Base-by-base conservation (phyloP, 2,329 filamentous ascomycete species). In the Aspergillus tanneri region DNA sequence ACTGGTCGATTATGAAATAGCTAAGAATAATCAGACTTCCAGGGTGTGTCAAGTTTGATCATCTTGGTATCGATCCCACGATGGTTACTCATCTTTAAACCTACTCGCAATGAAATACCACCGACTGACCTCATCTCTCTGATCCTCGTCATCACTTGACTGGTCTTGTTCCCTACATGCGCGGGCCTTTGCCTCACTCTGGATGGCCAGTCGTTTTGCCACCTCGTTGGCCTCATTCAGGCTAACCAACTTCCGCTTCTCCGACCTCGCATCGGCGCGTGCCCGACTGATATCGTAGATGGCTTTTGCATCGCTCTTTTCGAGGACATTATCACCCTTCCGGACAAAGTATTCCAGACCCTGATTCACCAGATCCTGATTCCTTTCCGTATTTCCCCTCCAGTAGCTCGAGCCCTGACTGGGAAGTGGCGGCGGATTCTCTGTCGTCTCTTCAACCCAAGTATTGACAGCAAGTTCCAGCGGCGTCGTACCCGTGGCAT, bases 401-500 rank as follows among this genome's bases (percentile, higher is more conserved):
- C 12, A 8, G 44, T 18, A 4, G 9, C 11, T 12, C 14, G 16
- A 2, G 11, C 4, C 8, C 16, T 16, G n/a, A 10, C 8, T 19
- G 8, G 12, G 40, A 50, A 11, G 3, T 40, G 16, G 21, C 11
- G 61, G 57, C 11, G 57, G 55, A 1, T 47, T 24, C 0, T 30
- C 40, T 6, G 63, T 66, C 2, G 43, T 56, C 3, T 61, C 40
- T 1, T 56, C 47, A 5, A 63, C 41, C 66, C 66, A 69, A 6
- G 47, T 47, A 25, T 61, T 58, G 5, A 58, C 58, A 2, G 62
- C 63, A 24, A 69, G 52, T 14, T 93, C 88, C 22, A 78, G 75
- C 0, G 88, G 85, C 0, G 88, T 93, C 12, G 81, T 78, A 2
- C 89, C 89, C 0, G 87, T 87, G 0, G 87, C 82, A 56, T 91